phyloP scores from a whole-genome alignment of 208 protist genomes.

The Acanthamoeba healyi region DNA sequence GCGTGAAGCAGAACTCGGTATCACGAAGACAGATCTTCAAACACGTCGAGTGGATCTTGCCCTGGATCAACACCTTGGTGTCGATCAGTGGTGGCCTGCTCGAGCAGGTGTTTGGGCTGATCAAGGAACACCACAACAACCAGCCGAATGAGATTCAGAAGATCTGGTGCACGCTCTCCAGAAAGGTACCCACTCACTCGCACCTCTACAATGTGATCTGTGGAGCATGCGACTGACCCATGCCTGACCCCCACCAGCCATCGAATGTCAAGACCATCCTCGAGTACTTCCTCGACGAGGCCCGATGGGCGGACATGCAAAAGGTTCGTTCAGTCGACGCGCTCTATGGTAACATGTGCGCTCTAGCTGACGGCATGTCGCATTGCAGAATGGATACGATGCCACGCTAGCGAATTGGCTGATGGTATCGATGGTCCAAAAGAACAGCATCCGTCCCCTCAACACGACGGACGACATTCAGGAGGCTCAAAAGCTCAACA shows the following conservation, averaged over 20 bases:
- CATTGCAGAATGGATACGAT: conserved; percentile 38
- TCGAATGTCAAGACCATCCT: conserved; percentile 65
- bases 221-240: not conserved
- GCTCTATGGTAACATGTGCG: too few species aligned
- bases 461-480: conserved; percentile 10
- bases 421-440: conserved; percentile 71
- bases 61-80: conserved; percentile 67
- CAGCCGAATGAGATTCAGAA: conserved; percentile 47
- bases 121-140: conserved; percentile 69
- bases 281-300: conserved; percentile 71
- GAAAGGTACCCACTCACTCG: conserved; percentile 30
- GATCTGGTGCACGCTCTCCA: conserved; percentile 62
- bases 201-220: not conserved
- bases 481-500: conserved; percentile 67
- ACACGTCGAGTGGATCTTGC: conserved; percentile 61
- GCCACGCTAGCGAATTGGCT: conserved; percentile 53
- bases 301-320: conserved; percentile 34
- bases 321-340: not conserved
- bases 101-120: conserved; percentile 58
- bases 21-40: conserved; percentile 53
- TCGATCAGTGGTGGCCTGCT: conserved; percentile 31
- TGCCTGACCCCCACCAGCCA: not conserved
- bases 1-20: conserved; percentile 53
- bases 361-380: not conserved
- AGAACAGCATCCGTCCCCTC: conserved; percentile 34